Evolutionary conservation across 176 grass and related monocot genomes (phyloP), one percentile per base, ranked within the genome.

Genomic region (Elymus sibiricus): DNA sequence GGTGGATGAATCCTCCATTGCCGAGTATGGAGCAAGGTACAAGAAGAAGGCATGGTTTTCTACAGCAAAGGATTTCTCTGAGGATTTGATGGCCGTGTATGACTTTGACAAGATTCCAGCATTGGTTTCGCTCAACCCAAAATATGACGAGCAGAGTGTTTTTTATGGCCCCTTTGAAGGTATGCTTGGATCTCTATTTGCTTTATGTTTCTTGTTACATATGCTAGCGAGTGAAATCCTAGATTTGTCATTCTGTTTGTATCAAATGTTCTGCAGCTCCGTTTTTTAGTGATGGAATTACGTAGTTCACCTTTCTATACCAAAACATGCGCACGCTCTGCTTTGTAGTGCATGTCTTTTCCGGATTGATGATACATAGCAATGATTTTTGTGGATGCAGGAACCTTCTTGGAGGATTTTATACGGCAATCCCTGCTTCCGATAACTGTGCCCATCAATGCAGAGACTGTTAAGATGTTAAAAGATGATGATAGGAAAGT

Each of bases 1-100:
- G 64, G 80, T 98, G 84, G 71, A 94, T 65, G 93, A 94, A 44
- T 78, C 76, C 2, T 35, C 90, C 35, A 74, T 98, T 64, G 82
- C 78, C 6, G 90, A 91, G 63, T 83, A 86, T n/a, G 94, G 87
- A 66, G 81, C 76, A 5, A 90, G 78, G 40, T 99, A 89, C 90
- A 99, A 94, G 97, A 98, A 95, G 64, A 90, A 74, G 13, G 97
- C 97, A 38, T 99, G 94, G 97, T 99, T 94, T 90, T 86, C 88
- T 25, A 28, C 60, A 40, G 97, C 90, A 10, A 99, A 96, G 76
- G 92, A 80, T 81, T 90, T 94, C 88, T 94, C 97, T 0, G 93
- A 95, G 70, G 92, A 98, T 86, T 81, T 93, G 90, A 99, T 94
- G 97, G 82, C 74, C 2, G 42, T 58, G 15, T 92, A 99, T 80